A percentile compares a stretch with the other conserved stretches of the same genome.
Conservation (phyloP, 331 rosid genomes). For the Saraca asoca region DNA sequence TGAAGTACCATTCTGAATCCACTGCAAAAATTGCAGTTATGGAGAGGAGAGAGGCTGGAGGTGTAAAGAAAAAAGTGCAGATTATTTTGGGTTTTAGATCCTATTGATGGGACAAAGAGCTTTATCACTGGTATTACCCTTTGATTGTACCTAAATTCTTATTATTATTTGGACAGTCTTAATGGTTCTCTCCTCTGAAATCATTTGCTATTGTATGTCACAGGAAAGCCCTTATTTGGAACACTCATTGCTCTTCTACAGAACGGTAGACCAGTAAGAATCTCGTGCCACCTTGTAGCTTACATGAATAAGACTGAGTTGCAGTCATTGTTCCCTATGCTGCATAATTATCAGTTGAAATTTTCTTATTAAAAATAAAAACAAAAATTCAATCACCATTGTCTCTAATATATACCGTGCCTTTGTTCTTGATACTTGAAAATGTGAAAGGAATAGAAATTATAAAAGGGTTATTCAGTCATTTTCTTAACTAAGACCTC, state of each 20-base stretch:
- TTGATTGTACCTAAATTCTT: background rate
- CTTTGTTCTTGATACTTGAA: too few relatives aligned
- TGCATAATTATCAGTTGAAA: background rate
- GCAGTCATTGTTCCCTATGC: conserved; percentile 1
- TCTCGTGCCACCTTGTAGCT: conserved; percentile 30
- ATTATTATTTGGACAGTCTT: background rate
- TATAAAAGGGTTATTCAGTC: too few relatives aligned
- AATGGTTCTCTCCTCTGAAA: conserved; percentile 1
- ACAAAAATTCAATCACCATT: conserved; percentile 12
- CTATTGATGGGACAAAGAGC: conserved; percentile 97
- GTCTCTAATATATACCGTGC: conserved; percentile 1
- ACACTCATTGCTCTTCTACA: conserved; percentile 82
- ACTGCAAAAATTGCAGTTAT: conserved; percentile 53
- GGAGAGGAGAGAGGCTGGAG: conserved; percentile 99
- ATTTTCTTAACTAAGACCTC: too few relatives aligned
- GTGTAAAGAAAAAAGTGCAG: conserved; percentile 64
- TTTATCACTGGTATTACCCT: conserved; percentile 75
- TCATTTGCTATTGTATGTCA: conserved; percentile 28
- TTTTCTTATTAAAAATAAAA: conserved; percentile 20
- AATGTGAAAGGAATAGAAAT: too few relatives aligned
- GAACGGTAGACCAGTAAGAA: conserved; percentile 72
- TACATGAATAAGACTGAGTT: conserved; percentile 13
- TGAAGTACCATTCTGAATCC: conserved; percentile 12
- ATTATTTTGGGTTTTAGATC: conserved; percentile 94
- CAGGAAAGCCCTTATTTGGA: conserved; percentile 95